Base-by-base conservation (phyloP, 2,329 filamentous ascomycete species). In the Penicillium freii region DNA sequence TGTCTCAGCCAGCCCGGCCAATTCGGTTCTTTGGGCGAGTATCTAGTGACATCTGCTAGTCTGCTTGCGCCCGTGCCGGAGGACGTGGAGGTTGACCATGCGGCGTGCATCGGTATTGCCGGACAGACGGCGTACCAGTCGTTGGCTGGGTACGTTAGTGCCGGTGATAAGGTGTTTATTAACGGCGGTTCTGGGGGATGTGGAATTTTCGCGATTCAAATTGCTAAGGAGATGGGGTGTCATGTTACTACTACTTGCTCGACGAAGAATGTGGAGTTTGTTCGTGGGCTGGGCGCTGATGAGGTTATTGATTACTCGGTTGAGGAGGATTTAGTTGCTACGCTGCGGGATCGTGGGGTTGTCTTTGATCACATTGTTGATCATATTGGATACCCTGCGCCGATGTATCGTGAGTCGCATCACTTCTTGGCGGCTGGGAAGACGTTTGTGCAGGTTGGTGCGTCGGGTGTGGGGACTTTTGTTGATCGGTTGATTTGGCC, bases 181-280 rank as follows among this genome's bases (percentile, higher is more conserved):
- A 87, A 87, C 61, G 85, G 84, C 10, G 84, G 84, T 0, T 82
- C 78, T 25, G 86, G 86, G n/a, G 85, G 85, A 2, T 79, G 77
- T 0, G 86, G 86, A 0, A 79, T 78, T 0, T 86, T 79, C 50
- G 80, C 78, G 0, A 82, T 88, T 46, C 85, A 88, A 66, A 80
- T 87, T 44, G 85, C 84, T 9, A 87, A 86, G 66, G 76, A 75
- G 0, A 64, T 83, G 2, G 85, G 84, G 0, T 84, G 81, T 61
- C 73, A 81, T 54, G 85, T 88, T 25, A 82, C 80, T 2, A 77
- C 78, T 1, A 79, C 78, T 9, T 88, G 85, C 66, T 87, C 84
- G 8, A 77, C 73, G 0, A 68, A 67, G 5, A 88, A 87, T 65
- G 75, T 78, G 0, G 79, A 82, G 25, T 67, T 87, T 2, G 84